Evolutionary conservation across 768 basidiomycete genomes (phyloP).

Genomic region (Pleurotus cornucopiae): DNA sequence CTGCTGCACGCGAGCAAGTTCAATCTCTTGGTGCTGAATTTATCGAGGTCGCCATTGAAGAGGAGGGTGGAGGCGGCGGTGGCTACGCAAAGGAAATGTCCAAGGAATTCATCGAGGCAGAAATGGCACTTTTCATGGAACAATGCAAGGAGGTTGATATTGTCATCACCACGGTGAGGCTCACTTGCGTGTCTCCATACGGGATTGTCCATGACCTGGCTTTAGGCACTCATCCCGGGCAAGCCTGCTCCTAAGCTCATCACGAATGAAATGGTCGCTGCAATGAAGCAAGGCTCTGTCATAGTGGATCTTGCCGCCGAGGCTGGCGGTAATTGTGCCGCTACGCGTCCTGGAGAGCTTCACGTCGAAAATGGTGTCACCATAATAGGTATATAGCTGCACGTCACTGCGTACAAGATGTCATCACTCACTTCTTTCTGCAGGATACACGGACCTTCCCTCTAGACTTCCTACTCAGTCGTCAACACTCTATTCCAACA

Average conservation of each 20-base stretch:
- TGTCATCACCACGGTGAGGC: conserved; percentile 74
- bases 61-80: conserved; percentile 78
- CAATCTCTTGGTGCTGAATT: conserved; percentile 90
- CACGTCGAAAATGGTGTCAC: conserved; percentile 72
- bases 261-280: conserved; percentile 79
- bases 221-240: conserved; percentile 78
- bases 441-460: conserved; percentile 81
- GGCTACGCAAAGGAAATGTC: conserved; percentile 92
- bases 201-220: not conserved
- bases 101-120: conserved; percentile 83
- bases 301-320: conserved; percentile 86
- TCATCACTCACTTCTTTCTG: not conserved
- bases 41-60: conserved; percentile 73
- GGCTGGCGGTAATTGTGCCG: conserved; percentile 86
- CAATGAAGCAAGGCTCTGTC: conserved; percentile 91
- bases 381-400: conserved; percentile 53
- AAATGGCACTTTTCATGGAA: conserved; percentile 85
- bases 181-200: not conserved
- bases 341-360: conserved; percentile 74
- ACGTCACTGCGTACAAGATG: not conserved
- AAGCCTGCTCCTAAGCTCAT: conserved; percentile 84
- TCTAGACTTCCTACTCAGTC: conserved; percentile 89
- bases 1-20: conserved; percentile 84
- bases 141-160: conserved; percentile 91
- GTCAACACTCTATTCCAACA: conserved; percentile 87